Percentiles rank a stretch among this genome's conserved stretches.
These are phyloP conservation scores for Cutaneotrichosporon cutaneum DNA, from an alignment of 1,284 basidiomycete species.

Conservation along the genomic window DNA sequence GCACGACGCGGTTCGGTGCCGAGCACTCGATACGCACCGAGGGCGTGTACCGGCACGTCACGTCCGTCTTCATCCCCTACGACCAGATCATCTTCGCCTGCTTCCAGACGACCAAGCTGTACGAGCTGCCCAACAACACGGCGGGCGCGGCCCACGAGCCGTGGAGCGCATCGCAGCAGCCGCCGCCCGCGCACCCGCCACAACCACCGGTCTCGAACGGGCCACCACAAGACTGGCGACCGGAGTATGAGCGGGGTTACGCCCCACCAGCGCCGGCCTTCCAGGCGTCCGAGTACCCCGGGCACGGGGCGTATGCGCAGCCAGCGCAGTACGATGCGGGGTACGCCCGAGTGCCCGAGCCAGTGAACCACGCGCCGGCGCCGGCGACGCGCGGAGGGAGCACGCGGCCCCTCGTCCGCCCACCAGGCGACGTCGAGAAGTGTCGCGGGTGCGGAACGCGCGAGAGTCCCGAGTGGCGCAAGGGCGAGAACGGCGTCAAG, in stretches of 20 bases:
- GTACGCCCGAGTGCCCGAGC: background rate
- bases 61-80: constrained; percentile 91
- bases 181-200: background rate
- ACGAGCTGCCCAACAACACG: constrained; percentile 13
- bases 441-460: constrained; percentile 81
- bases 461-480: constrained; percentile 90
- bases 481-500: constrained; percentile 77
- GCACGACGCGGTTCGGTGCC: constrained; percentile 85
- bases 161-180: background rate
- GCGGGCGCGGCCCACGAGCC: background rate
- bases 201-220: background rate
- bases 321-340: background rate
- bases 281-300: background rate
- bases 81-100: constrained; percentile 62
- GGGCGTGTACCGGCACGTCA: constrained; percentile 63
- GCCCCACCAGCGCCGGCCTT: background rate
- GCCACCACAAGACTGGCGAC: constrained; percentile 1
- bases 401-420: constrained; percentile 43
- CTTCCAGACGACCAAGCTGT: constrained; percentile 62
- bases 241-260: constrained; percentile 4
- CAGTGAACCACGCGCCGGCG: constrained; percentile 8
- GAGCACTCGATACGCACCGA: constrained; percentile 66
- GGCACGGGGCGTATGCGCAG: background rate
- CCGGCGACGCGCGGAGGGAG: constrained; percentile 17
- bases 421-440: constrained; percentile 69